phyloP scores from a whole-genome alignment of 1,139 yeast species.

The Yamadazyma trypodendri region DNA sequence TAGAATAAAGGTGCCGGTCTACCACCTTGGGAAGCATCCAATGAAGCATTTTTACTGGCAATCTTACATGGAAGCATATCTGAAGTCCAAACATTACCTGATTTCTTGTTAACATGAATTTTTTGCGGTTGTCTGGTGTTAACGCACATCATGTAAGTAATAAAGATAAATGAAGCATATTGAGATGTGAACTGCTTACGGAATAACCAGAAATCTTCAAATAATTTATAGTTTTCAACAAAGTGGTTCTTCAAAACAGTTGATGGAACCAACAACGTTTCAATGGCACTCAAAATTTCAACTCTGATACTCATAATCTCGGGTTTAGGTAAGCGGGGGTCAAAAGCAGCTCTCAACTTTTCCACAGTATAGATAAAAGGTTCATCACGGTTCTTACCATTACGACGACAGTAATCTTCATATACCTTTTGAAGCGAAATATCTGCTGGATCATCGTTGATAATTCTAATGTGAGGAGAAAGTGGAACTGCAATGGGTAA shows the following conservation, averaged over 20 bases:
- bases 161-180: conserved; percentile 91
- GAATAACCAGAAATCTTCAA: conserved; percentile 96
- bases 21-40: conserved; percentile 55
- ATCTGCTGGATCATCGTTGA: conserved; percentile 79
- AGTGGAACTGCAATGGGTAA: conserved; percentile 91
- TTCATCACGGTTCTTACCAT: conserved; percentile 79
- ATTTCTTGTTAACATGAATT: conserved; percentile 74
- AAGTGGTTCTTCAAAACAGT: conserved; percentile 73
- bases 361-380: conserved; percentile 86
- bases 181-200: conserved; percentile 93
- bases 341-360: conserved; percentile 88
- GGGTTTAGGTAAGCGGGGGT: conserved; percentile 89
- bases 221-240: conserved; percentile 64
- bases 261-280: conserved; percentile 81
- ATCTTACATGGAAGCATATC: conserved; percentile 92
- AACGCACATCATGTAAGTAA: conserved; percentile 93
- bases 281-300: conserved; percentile 88
- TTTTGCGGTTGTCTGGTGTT: conserved; percentile 93
- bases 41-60: conserved; percentile 59
- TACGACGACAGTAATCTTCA: conserved; percentile 79
- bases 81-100: conserved; percentile 91
- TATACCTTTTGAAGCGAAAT: conserved; percentile 83
- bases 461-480: conserved; percentile 90
- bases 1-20: conserved; percentile 84
- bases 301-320: conserved; percentile 86